Evolutionary conservation across 2,329 filamentous ascomycete genomes (phyloP), one percentile per base, ranked within the genome.

Genomic region (Ceratocystis colombiana): DNA sequence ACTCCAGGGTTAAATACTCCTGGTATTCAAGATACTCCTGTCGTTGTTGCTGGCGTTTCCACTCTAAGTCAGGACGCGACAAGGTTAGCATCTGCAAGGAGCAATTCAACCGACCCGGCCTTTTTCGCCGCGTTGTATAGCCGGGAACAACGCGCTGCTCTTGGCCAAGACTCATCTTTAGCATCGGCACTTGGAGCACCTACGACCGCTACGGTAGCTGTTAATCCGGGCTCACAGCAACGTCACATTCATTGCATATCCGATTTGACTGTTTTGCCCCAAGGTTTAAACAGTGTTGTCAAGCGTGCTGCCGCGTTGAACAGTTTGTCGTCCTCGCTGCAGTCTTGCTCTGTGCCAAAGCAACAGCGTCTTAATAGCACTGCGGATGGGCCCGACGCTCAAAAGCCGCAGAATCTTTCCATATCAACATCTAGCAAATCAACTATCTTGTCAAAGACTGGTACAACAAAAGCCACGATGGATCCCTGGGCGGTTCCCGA

Each of bases 111-210:
- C 1, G 78, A 82, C 67, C 75, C 76, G 1, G 75, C 74, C 0
- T 78, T 80, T 69, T 82, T 82, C 68, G 76, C 76, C 61, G 75
- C 73, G 62, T 70, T 82, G 8, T 81, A 80, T 67, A 74, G 79
- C 25, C 77, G 80, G 61, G 79, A 82, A 70, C 74, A 75, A 48
- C 72, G 73, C 44, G 73, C 74, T 8, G 69, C 66, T 5, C 61
- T 68, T 7, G 66, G 63, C 5, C 46, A 53, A 5, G 25, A 41
- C 30, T 44, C 62, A 5, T 59, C 55, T 59, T 30, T 59, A 37
- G 7, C 30, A 59, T 10, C 30, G 3, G 55, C 55, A 59, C 44
- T 22, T 2, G 2, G 2, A n/a, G 45, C 25, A 17, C 25, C 15
- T 22, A 28, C 62, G 3, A 20, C 41, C 20, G 44, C 25, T 5